A percentile compares a stretch with the other conserved stretches of the same genome.
Conservation (phyloP, 768 basidiomycete species). For the Russula emetica region DNA sequence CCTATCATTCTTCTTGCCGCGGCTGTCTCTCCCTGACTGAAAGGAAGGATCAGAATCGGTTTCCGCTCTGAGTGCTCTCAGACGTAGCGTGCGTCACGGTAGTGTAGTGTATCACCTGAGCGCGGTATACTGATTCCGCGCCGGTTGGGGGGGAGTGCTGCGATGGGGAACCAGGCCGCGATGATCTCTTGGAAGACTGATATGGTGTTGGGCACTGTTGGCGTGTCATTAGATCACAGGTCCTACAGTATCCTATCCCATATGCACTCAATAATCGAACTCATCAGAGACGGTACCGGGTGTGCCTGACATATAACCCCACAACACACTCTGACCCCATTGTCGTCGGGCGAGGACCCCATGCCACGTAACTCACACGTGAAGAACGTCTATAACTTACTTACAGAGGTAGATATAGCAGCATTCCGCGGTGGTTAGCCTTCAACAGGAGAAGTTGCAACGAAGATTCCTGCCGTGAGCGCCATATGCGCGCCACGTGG, state of each 20-base stretch:
- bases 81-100: no score
- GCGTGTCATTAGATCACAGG: background rate
- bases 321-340: background rate
- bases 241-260: background rate
- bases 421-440: background rate
- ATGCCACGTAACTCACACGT: background rate
- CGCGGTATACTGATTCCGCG: background rate
- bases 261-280: background rate
- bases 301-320: background rate
- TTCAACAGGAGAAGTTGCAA: background rate
- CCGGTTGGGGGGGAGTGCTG: background rate
- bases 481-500: background rate
- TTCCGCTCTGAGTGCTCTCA: background rate
- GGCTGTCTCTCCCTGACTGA: no score
- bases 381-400: background rate
- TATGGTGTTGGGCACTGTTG: no score
- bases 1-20: no score
- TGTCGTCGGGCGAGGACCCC: background rate
- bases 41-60: background rate
- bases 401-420: background rate
- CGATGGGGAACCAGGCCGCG: background rate
- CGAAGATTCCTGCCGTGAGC: background rate
- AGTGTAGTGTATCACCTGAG: background rate
- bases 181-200: background rate
- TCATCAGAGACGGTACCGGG: background rate